A percentile compares a stretch with the other conserved stretches of the same genome.
phyloP scores from a whole-genome alignment of 257 asterid genomes.

The Thymus quinquecostatus region DNA sequence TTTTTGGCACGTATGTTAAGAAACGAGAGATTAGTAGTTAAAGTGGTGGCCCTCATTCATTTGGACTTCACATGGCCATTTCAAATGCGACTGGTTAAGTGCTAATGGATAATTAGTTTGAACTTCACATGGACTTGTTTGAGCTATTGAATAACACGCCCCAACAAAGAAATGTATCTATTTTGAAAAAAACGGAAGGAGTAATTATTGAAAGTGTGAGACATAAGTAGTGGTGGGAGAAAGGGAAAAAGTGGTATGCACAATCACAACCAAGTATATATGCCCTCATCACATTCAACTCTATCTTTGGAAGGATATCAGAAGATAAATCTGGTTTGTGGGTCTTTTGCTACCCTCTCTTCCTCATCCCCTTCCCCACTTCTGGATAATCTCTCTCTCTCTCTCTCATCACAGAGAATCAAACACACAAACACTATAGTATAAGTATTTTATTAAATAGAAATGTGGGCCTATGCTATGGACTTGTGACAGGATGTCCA shows the following conservation, averaged over 20 bases:
- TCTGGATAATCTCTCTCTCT: constrained; percentile 46
- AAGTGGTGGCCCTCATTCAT: too few species aligned
- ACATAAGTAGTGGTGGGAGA: constrained; percentile 45
- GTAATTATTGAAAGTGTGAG: constrained; percentile 18
- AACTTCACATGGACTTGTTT: too few species aligned
- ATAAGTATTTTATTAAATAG: too few species aligned
- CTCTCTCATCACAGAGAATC: neutral
- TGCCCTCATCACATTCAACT: constrained; percentile 41
- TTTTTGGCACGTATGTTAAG: too few species aligned
- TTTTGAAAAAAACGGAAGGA: neutral
- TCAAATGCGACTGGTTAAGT: too few species aligned
- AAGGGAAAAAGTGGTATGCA: constrained; percentile 23
- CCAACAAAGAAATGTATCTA: too few species aligned
- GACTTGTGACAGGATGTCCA: constrained; percentile 56
- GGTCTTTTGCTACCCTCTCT: constrained; percentile 46
- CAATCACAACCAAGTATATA: constrained; percentile 54
- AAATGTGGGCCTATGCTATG: constrained; percentile 41
- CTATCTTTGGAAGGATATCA: constrained; percentile 33
- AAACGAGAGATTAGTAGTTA: too few species aligned
- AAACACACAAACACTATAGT: neutral
- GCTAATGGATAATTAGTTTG: too few species aligned
- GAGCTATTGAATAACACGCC: too few species aligned
- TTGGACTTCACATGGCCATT: too few species aligned
- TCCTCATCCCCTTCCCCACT: constrained; percentile 47
- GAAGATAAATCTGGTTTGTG: constrained; percentile 39